Percentiles rank a stretch among this genome's conserved stretches.
Evolutionary conservation across 805 yeast genomes (phyloP).

Genomic region (Starmerella vitae): DNA sequence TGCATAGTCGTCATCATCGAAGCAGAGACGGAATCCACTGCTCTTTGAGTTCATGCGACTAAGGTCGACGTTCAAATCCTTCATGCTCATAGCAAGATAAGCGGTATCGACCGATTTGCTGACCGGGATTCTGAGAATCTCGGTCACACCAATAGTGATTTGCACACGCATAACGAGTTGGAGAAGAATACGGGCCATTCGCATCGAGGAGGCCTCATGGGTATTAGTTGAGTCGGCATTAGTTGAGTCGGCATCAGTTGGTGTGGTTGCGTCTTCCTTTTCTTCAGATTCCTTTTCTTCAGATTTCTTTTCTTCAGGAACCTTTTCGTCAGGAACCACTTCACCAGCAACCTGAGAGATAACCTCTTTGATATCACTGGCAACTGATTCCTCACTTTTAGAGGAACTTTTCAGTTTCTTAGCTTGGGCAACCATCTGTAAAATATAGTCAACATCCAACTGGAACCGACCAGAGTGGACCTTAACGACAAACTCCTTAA

Average conservation of each 20-base stretch:
- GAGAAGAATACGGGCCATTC: constrained; percentile 15
- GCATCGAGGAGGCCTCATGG: too few species aligned
- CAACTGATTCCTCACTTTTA: background rate
- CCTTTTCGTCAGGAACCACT: background rate
- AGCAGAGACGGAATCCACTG: constrained; percentile 31
- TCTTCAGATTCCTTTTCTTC: background rate
- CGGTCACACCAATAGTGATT: constrained; percentile 26
- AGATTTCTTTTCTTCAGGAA: background rate
- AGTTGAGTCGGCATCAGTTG: background rate
- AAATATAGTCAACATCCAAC: constrained; percentile 18
- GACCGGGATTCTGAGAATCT: constrained; percentile 24
- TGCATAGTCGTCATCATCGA: constrained; percentile 27
- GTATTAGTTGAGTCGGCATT: too few species aligned
- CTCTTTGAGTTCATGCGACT: constrained; percentile 30
- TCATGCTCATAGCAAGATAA: constrained; percentile 23
- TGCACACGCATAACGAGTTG: constrained; percentile 29
- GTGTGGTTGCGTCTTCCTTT: background rate
- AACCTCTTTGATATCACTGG: background rate
- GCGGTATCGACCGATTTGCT: constrained; percentile 8
- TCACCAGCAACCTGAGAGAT: background rate
- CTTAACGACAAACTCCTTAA: constrained; percentile 25
- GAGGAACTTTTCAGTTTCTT: background rate
- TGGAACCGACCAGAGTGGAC: constrained; percentile 24
- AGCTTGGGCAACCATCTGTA: constrained; percentile 13
- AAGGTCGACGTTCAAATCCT: constrained; percentile 28